These are phyloP conservation scores for Clavariopsis aquatica DNA, from an alignment of 495 filamentous ascomycete genomes.

Conservation along the genomic window DNA sequence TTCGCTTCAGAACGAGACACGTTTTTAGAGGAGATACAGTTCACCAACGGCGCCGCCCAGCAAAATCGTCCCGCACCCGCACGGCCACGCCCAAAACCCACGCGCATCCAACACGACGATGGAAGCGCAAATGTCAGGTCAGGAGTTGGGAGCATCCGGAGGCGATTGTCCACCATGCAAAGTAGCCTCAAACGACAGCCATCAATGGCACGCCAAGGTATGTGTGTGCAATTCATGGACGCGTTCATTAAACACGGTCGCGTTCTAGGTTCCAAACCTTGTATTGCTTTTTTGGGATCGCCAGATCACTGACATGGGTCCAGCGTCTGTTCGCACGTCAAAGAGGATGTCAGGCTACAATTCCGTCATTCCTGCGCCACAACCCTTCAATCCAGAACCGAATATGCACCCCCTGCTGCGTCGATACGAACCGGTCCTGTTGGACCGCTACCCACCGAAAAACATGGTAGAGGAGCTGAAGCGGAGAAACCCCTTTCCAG, in stretches of 20 bases:
- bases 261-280: slow-evolving; percentile 16
- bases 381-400: slow-evolving; percentile 84
- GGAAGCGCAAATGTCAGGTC: slow-evolving; percentile 56
- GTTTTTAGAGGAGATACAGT: slow-evolving; percentile 88
- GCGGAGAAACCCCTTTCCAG: slow-evolving; percentile 84
- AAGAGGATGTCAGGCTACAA: slow-evolving; percentile 95
- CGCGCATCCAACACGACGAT: slow-evolving; percentile 81
- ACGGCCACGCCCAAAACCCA: slow-evolving; percentile 70
- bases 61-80: slow-evolving; percentile 68
- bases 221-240: slow-evolving; percentile 42
- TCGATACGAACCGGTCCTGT: slow-evolving; percentile 87
- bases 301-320: slow-evolving; percentile 42
- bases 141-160: slow-evolving; percentile 73
- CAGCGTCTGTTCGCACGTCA: slow-evolving; percentile 87
- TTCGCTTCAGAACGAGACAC: slow-evolving; percentile 92
- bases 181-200: slow-evolving; percentile 91
- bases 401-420: slow-evolving; percentile 94
- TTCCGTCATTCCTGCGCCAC: slow-evolving; percentile 90
- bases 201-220: slow-evolving; percentile 73
- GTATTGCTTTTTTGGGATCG: slow-evolving; percentile 31
- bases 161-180: slow-evolving; percentile 85
- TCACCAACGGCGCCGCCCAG: slow-evolving; percentile 77
- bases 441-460: slow-evolving; percentile 89
- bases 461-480: slow-evolving; percentile 77
- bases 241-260: slow-evolving; percentile 10